A percentile compares a stretch with the other conserved stretches of the same genome.
Conservation (phyloP, 768 basidiomycete genomes). For the Lactarius trivialis region DNA sequence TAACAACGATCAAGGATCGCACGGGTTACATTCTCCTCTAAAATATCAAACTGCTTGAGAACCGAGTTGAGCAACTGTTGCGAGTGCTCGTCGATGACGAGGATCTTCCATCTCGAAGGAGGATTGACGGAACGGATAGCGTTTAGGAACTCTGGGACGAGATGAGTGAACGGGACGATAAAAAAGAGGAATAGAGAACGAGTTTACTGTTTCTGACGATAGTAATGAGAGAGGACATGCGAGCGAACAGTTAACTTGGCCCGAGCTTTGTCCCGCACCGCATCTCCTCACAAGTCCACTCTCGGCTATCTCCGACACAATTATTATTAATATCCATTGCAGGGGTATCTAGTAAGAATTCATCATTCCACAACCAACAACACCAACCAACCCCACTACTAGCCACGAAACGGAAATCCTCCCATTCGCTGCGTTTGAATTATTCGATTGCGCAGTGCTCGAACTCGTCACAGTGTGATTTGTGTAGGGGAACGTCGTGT, state of each 20-base stretch:
- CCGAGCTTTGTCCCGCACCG: background rate
- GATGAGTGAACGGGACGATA: constrained; percentile 1
- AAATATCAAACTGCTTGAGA: constrained; percentile 87
- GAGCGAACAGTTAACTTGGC: background rate
- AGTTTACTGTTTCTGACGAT: constrained; percentile 37
- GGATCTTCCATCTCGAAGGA: constrained; percentile 89
- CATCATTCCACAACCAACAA: background rate
- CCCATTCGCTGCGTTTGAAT: background rate
- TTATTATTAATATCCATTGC: background rate
- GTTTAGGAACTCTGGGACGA: constrained; percentile 68
- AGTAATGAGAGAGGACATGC: constrained; percentile 38
- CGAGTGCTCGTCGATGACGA: constrained; percentile 92
- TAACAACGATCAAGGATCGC: constrained; percentile 32
- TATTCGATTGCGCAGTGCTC: background rate
- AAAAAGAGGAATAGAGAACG: background rate
- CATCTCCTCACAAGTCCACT: background rate
- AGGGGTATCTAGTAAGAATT: background rate
- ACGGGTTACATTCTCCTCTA: constrained; percentile 96
- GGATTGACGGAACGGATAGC: constrained; percentile 84
- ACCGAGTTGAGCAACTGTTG: constrained; percentile 78
- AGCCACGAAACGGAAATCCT: background rate
- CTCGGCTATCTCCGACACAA: constrained; percentile 13
- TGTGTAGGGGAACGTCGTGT: constrained; percentile 56
- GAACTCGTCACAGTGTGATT: constrained; percentile 26
- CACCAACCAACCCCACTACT: background rate